Conservation (phyloP, 805 yeast species). For the Candida qinlingensis region DNA sequence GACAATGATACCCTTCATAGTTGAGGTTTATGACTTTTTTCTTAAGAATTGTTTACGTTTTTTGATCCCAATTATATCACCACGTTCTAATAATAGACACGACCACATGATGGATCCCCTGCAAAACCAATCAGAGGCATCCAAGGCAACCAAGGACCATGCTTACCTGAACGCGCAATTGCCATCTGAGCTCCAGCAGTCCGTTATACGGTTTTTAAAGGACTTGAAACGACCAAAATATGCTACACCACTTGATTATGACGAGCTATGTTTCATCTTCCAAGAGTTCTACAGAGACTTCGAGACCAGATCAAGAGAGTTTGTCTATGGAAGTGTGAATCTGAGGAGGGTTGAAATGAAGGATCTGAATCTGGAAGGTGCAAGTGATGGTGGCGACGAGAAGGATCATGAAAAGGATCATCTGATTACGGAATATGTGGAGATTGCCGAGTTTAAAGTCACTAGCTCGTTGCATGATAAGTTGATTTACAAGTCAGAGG, state of each 20-base stretch:
- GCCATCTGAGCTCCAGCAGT: conserved; percentile 10
- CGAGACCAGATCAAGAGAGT: conserved; percentile 8
- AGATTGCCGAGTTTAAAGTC: conserved; percentile 15
- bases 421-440: conserved; percentile 10
- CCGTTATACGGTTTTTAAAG: conserved; percentile 11
- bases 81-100: too few species aligned
- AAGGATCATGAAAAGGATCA: neutral
- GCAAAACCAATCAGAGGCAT: neutral
- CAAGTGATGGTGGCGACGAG: neutral
- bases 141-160: neutral
- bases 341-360: conserved; percentile 5
- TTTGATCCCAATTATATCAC: too few species aligned
- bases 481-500: conserved; percentile 13
- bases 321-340: conserved; percentile 13
- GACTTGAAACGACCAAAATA: conserved; percentile 22
- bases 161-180: conserved; percentile 1
- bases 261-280: conserved; percentile 14
- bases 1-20: too few species aligned
- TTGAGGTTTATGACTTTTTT: too few species aligned
- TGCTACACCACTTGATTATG: conserved; percentile 16
- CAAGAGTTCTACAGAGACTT: conserved; percentile 19
- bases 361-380: neutral
- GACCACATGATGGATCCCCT: neutral
- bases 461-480: conserved; percentile 11
- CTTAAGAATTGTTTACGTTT: too few species aligned